Base-by-base conservation (phyloP, 177 flowering plant species). In the Telopea speciosissima region DNA sequence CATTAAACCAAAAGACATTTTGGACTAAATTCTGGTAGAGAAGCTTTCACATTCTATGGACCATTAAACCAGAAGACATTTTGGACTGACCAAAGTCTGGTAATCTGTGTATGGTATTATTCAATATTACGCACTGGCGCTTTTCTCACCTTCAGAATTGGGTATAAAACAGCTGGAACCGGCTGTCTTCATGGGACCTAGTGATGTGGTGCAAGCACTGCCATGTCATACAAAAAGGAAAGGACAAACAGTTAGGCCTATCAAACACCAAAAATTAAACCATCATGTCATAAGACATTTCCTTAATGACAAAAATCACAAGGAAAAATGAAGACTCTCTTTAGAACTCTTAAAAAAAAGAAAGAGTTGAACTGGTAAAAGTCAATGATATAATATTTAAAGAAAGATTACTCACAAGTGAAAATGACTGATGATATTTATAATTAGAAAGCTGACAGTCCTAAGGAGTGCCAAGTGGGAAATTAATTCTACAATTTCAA, bases 81-180 rank as follows among this genome's bases (percentile, higher is more conserved):
- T 8, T 8, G 49, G 10, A 1, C 3, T 3, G 14, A 13, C n/a
- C n/a, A n/a, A 44, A 13, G 2, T 31, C 33, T 31, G 40, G 40
- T 33, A 33, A 33, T 33, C 40, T 7, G 8, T 33, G 5, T 33
- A 33, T 33, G 40, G 40, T 33, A 33, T 33, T 33, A 33, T 33
- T 33, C 40, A 33, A 7, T 33, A 33, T 33, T n/a, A n/a, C n/a
- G n/a, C n/a, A n/a, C n/a, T n/a, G 44, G 17, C 12, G 17, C 52
- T 14, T 58, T 40, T 45, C 25, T 74, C 68, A 73, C 79, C 77
- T 63, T 58, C 25, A 62, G 80, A 68, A 68, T 40, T 44, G 64
- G 31, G 75, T 74, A 68, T 63, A 67, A 64, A 67, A 77, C 78
- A 73, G 82, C 83, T 81, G 78, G 77, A 81, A 71, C 64, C 56